Evolutionary conservation across 2,329 filamentous ascomycete genomes (phyloP), one percentile per base, ranked within the genome.

Genomic region (Neophaeococcomyces aloes): DNA sequence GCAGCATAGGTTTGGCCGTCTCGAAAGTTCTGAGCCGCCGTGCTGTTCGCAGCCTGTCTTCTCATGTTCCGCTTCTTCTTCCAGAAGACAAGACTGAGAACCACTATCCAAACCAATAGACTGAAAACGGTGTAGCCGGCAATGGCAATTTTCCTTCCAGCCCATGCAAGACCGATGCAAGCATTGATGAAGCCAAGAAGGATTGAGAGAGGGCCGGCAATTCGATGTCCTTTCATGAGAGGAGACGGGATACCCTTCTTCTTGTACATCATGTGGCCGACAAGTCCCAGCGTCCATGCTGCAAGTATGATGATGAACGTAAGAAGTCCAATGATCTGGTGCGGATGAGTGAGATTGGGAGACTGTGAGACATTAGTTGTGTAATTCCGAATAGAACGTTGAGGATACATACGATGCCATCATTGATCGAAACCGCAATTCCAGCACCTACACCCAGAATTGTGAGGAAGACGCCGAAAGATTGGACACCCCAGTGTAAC

Each of bases 241-340:
- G 67, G 65, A 19, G 74, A 74, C 1, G 70, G 59, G 17, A 65
- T 47, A 44, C 70, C 61, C 2, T 71, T 75, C 56, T 65, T 62
- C 53, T 68, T 71, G 57, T 65, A 76, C 29, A 71, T 63, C 36
- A 66, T 62, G 53, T 79, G 76, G 51, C 79, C 73, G 44, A 76
- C 50, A 48, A 73, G 64, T 21, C 77, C 77, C 11, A 80, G 57
- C 1, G 63, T 58, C 47, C 76, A 70, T 52, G 79, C 75, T 4
- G 56, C 61, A 13, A 80, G 57, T 40, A 78, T 59, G 38, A 72
- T 65, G 33, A 67, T 59, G 35, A 75, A 62, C 30, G 78, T 61
- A 13, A 79, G 56, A 45, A 76, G 64, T 7, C 78, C 78, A 45
- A 81, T 61, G 38, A 80, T 65, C 54, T 80, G 76, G 53, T 81